Base-by-base conservation (phyloP, 2,329 filamentous ascomycete species). In the Huntiella abstrusa region DNA sequence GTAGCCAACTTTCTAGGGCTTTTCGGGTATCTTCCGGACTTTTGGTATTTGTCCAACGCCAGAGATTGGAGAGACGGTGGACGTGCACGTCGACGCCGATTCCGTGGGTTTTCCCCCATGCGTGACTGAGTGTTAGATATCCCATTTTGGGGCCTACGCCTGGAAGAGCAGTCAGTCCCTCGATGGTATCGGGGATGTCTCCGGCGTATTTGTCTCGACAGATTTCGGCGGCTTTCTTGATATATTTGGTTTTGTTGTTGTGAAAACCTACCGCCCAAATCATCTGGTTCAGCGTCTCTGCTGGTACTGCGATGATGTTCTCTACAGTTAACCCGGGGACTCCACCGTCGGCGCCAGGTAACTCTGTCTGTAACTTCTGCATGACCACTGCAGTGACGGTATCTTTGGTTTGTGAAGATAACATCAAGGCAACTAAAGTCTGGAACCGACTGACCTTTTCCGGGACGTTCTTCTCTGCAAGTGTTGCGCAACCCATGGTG, bases 141-240 rank as follows among this genome's bases (percentile, higher is more conserved):
- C 80, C 86, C 87, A 95, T 95, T 64, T 95, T 95, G 28, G 87
- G 87, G 0, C 87, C 87, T 1, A 95, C 87, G 4, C 87, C 87
- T 0, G 86, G 86, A 0, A 94, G 70, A 1, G 75, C 73, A 44
- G 78, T 77, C 15, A 95, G 69, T 0, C 80, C 85, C 51, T 77
- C 70, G 44, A 88, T 75, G 0, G 80, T 82, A 51, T 79, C 69
- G 22, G 87, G 87, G 47, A 95, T 91, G 56, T 95, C 87, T 44
- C 75, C 75, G 49, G 66, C 59, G 62, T 74, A 83, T 45, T 75
- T 60, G 55, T 88, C 80, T 40, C 75, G 71, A 19, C 93, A 67
- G 33, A 93, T 78, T 32, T 70, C 63, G 3, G 85, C 85, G 1
- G 81, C 69, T 48, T 76, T 69, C 59, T 91, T 85, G 57, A 93